phyloP scores from a whole-genome alignment of 2,329 filamentous ascomycete species.

The Phaeosphaeria sp. region DNA sequence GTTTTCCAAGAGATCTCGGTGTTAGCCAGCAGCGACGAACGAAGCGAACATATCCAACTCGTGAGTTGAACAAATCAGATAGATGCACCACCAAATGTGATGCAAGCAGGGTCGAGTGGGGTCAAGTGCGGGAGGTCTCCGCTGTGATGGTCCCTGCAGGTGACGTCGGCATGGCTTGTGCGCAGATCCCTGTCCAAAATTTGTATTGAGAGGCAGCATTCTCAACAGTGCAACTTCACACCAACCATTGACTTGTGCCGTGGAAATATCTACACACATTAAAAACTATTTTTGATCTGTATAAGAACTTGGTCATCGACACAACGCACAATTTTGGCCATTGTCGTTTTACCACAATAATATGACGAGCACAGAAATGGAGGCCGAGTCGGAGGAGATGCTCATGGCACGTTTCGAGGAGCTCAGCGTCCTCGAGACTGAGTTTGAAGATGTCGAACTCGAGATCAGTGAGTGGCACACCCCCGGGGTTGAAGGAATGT shows the following conservation, averaged over 20 bases:
- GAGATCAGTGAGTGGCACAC: conserved; percentile 69
- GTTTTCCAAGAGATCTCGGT: neutral
- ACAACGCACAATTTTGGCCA: conserved; percentile 9
- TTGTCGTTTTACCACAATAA: conserved; percentile 14
- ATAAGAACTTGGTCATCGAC: neutral
- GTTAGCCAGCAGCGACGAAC: neutral
- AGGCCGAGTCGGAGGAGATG: conserved; percentile 29
- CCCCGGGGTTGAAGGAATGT: neutral
- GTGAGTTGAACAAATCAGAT: neutral
- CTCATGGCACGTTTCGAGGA: conserved; percentile 66
- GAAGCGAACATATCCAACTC: neutral
- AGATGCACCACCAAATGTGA: neutral
- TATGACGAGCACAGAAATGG: conserved; percentile 27
- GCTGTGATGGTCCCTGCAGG: conserved; percentile 11
- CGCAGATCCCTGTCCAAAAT: conserved; percentile 17
- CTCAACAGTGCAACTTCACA: conserved; percentile 5
- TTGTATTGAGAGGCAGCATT: conserved; percentile 13
- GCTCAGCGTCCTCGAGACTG: conserved; percentile 78
- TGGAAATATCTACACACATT: neutral
- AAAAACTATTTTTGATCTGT: neutral
- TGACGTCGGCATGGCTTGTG: conserved; percentile 8
- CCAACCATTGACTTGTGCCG: conserved; percentile 1
- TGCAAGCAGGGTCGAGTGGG: neutral
- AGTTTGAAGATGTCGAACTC: conserved; percentile 83
- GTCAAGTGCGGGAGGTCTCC: conserved; percentile 14